Conservation (phyloP, 495 filamentous ascomycete species). For the Platismatia glauca region DNA sequence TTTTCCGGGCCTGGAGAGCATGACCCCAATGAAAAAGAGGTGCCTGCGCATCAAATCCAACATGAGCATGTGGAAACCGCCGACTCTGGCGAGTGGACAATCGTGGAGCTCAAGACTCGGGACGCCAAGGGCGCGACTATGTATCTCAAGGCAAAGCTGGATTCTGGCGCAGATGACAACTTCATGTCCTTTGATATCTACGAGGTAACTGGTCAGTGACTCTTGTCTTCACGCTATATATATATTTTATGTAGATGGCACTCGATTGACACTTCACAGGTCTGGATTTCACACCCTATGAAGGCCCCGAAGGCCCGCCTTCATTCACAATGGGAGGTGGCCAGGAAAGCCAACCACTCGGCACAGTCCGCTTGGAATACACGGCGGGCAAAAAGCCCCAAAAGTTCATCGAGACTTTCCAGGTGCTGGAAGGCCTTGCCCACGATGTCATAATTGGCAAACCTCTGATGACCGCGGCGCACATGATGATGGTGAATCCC, state of each 20-base stretch:
- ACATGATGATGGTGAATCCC: constrained; percentile 13
- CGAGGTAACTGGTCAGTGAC: background rate
- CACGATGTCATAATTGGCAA: constrained; percentile 7
- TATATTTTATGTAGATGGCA: background rate
- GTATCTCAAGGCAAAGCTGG: constrained; percentile 10
- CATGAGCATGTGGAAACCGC: constrained; percentile 10
- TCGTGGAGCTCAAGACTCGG: constrained; percentile 6
- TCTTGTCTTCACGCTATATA: background rate
- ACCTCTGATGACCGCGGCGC: constrained; percentile 1
- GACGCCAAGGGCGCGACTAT: constrained; percentile 2
- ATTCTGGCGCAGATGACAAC: constrained; percentile 10
- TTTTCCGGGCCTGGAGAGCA: constrained; percentile 12
- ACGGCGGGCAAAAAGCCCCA: constrained; percentile 3
- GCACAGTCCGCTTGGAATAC: constrained; percentile 2
- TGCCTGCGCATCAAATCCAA: background rate
- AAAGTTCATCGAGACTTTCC: constrained; percentile 5
- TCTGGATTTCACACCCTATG: background rate
- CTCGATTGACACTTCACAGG: background rate
- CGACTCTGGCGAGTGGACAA: constrained; percentile 7
- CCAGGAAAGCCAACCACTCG: background rate
- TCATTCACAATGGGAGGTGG: constrained; percentile 6
- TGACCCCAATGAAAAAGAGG: background rate
- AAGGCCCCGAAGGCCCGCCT: constrained; percentile 7
- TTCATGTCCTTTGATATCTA: constrained; percentile 9
- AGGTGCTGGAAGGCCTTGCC: constrained; percentile 6